A percentile compares a stretch with the other conserved stretches of the same genome.
These are phyloP conservation scores for Phytophthora hibernalis DNA, from an alignment of 352 stramenopile genomes.

Conservation along the genomic window DNA sequence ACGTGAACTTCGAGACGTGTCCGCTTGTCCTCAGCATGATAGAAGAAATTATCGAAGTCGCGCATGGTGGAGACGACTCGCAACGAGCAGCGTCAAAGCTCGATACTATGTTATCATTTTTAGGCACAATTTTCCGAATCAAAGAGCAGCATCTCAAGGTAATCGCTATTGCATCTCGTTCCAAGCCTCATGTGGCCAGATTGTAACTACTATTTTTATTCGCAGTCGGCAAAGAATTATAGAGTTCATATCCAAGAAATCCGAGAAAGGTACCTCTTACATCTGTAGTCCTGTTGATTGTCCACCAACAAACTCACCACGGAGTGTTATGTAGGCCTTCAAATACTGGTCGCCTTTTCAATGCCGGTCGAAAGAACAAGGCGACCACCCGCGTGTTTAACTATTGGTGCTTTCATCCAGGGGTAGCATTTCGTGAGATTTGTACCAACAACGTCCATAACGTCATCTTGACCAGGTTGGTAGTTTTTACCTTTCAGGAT, in stretches of 20 bases:
- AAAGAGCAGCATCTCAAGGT: conserved; percentile 84
- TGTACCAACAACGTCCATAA: conserved; percentile 92
- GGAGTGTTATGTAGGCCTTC: conserved; percentile 31
- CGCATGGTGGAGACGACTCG: conserved; percentile 72
- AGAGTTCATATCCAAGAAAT: conserved; percentile 92
- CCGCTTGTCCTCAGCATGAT: conserved; percentile 89
- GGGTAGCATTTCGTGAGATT: conserved; percentile 97
- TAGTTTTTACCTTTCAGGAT: not conserved
- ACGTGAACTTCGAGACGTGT: conserved; percentile 90
- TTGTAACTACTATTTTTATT: conserved; percentile 15
- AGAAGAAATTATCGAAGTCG: conserved; percentile 88
- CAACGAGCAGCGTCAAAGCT: conserved; percentile 79
- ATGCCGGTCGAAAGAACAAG: conserved; percentile 59
- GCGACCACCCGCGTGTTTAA: conserved; percentile 90
- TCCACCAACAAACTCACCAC: conserved; percentile 4
- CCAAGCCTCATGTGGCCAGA: not conserved
- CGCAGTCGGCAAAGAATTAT: conserved; percentile 78
- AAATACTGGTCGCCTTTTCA: conserved; percentile 59
- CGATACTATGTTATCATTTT: conserved; percentile 81
- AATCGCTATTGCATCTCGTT: not conserved
- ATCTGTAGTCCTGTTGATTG: conserved; percentile 14
- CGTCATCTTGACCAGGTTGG: conserved; percentile 85
- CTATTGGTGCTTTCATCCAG: conserved; percentile 99
- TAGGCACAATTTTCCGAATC: conserved; percentile 87
- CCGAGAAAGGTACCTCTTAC: conserved; percentile 67